These are phyloP conservation scores for Candida xyloterini DNA, from an alignment of 805 yeast species.

Conservation along the genomic window DNA sequence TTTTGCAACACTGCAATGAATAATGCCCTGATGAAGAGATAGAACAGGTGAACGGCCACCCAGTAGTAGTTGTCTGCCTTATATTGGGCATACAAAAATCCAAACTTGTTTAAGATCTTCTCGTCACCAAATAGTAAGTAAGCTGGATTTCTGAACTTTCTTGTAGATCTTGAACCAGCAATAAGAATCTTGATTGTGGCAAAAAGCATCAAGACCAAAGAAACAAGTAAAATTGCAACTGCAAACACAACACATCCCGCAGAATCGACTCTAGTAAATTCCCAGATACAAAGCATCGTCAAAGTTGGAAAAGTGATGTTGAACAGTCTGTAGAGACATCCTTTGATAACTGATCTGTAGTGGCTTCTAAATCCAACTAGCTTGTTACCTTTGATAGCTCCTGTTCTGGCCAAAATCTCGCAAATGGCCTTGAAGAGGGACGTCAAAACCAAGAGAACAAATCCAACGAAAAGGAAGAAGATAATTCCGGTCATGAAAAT, in stretches of 20 bases:
- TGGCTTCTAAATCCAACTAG: conserved; percentile 75
- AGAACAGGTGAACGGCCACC: conserved; percentile 60
- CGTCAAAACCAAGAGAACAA: conserved; percentile 52
- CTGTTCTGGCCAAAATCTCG: conserved; percentile 60
- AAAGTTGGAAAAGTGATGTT: conserved; percentile 87
- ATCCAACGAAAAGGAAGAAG: conserved; percentile 76
- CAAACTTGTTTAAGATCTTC: conserved; percentile 77
- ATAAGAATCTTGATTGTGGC: conserved; percentile 72
- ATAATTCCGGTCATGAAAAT: conserved; percentile 84
- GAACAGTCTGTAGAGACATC: conserved; percentile 79
- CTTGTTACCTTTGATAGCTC: conserved; percentile 57
- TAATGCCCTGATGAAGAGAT: conserved; percentile 69
- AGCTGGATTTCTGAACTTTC: conserved; percentile 85
- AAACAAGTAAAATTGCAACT: conserved; percentile 57
- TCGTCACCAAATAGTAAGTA: conserved; percentile 85
- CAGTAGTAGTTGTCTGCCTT: conserved; percentile 87
- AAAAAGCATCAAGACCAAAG: conserved; percentile 57
- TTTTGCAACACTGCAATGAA: conserved; percentile 84
- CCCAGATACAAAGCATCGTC: conserved; percentile 81
- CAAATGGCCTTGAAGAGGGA: conserved; percentile 64
- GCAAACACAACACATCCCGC: conserved; percentile 83
- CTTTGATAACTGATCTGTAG: conserved; percentile 85
- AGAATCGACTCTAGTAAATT: conserved; percentile 78
- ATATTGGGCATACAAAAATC: conserved; percentile 88
- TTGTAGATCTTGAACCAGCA: conserved; percentile 70